Evolutionary conservation across 2,329 filamentous ascomycete genomes (phyloP).

Genomic region (Penicillium oxalicum): DNA sequence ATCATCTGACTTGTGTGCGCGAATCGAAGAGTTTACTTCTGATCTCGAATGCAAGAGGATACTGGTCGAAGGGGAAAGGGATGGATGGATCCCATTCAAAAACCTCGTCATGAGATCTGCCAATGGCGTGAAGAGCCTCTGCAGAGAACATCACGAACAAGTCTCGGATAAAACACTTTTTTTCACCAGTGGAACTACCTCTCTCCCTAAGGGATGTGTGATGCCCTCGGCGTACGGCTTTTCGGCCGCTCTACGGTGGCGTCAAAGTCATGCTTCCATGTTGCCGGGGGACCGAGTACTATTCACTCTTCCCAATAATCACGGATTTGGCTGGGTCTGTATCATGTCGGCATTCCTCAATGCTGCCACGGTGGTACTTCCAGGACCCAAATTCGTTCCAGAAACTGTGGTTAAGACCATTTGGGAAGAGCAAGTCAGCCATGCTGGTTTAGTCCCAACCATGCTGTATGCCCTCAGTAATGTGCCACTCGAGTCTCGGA

Average conservation of each 20-base stretch:
- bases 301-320: conserved; percentile 13
- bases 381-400: conserved; percentile 7
- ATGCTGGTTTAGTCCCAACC: background rate
- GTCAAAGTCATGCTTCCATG: background rate
- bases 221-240: background rate
- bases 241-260: background rate
- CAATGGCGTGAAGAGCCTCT: background rate
- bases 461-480: background rate
- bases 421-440: background rate
- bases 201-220: conserved; percentile 15
- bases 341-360: conserved; percentile 10
- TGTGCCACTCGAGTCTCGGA: background rate
- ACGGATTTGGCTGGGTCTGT: conserved; percentile 10
- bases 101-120: background rate
- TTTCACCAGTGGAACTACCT: conserved; percentile 17
- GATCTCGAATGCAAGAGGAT: background rate
- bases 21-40: background rate
- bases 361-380: conserved; percentile 12
- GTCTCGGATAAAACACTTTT: conserved; percentile 5
- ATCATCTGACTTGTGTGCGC: background rate
- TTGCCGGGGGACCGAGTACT: conserved; percentile 4
- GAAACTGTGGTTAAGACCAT: conserved; percentile 1
- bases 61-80: background rate
- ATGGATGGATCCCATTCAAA: background rate
- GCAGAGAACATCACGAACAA: background rate